Evolutionary conservation across 345 rosid species (phyloP), one percentile per base, ranked within the genome.

Genomic region (Murraya paniculata): DNA sequence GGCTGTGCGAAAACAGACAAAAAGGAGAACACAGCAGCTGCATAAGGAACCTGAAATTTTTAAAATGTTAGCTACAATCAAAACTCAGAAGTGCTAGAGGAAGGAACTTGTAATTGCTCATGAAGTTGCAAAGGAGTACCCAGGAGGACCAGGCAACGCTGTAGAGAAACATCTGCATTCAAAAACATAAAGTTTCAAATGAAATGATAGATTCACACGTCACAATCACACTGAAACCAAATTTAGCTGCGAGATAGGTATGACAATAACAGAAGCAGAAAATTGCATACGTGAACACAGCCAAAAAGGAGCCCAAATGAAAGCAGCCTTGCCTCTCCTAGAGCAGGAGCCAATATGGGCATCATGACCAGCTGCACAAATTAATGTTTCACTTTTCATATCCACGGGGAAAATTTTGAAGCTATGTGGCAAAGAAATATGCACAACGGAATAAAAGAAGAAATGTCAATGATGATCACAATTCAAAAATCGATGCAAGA

Each of bases 81-180:
- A 3, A 3, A 56, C 56, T 50, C 53, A 31, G 75, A 67, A 36
- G 62, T 11, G n/a, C 64, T 38, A 33, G 22, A 50, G 1, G 35
- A 58, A 59, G n/a, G 56, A 80, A 62, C 7, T 33, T 39, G 58
- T 7, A 27, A 25, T 69, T 33, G 27, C 39, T 25, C 67, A 50
- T 68, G 64, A 69, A 74, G 75, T 73, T 56, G 28, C 39, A 76
- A 78, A 77, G 30, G 75, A 72, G 27, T 91, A 93, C 98, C 98
- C 95, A 93, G 33, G 80, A 64, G 59, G 96, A 82, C 98, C 98
- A 95, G 5, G 98, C 95, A 57, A 93, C 61, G 80, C 97, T 85
- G 85, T 90, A 88, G 33, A 95, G 89, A 76, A 93, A 84, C 87
- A 89, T 88, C 98, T 95, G 94, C 88, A 85, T 55, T 60, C 27